Evolutionary conservation across 306 rosid species (phyloP), one percentile per base, ranked within the genome.

Genomic region (Prunus padus): DNA sequence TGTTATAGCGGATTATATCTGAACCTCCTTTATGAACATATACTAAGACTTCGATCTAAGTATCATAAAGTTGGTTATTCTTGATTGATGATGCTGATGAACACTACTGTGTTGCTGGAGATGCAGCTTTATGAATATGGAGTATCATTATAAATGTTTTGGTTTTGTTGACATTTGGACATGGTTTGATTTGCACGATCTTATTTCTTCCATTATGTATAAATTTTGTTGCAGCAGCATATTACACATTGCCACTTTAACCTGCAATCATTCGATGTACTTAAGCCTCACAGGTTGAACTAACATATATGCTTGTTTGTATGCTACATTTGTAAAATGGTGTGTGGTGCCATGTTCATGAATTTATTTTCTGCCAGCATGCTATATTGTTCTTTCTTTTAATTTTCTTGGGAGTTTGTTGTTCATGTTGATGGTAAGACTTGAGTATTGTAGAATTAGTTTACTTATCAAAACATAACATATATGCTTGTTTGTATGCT

Each of bases 11-110:
- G 56, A 22, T 72, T 30, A 31, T 19, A 12, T 65, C 30, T 59
- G 25, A 42, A 45, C 57, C 26, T 63, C 55, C 51, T 66, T 56
- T 20, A 11, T 65, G 13, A 37, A 72, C 73, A 55, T 65, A 73
- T 31, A 30, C 49, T 23, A 23, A 30, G 71, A 44, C 26, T 50
- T 68, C 44, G 28, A 15, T 37, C 14, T 4, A 25, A 40, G 28
- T 65, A 13, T 65, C 26, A 65, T 37, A 16, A 16, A 74, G 50
- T 31, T 33, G 42, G 50, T 56, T 26, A 71, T 26, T 64, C 18
- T 59, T 59, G 67, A 57, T 77, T 49, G 49, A 13, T 49, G 49
- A 19, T 42, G 52, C 56, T 55, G 25, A 28, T 78, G 31, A 66
- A 55, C 65, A 23, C 26, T 2, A 30, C 3, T 9, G 57, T 52